Conservation (phyloP, 2,329 filamentous ascomycete species). For the Alternaria solani region DNA sequence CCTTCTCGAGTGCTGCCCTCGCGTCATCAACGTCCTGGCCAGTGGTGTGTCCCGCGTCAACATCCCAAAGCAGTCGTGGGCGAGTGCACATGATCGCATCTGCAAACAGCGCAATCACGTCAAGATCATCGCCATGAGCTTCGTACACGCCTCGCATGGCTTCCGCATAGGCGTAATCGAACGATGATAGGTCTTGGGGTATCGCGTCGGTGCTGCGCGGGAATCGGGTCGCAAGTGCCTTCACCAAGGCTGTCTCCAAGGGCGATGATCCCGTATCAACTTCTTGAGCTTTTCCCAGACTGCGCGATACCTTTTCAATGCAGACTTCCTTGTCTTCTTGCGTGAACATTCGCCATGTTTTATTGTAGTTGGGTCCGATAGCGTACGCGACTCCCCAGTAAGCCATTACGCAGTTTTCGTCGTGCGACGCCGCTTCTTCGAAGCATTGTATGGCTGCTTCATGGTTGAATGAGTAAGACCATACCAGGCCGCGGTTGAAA, state of each 20-base stretch:
- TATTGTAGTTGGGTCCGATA: constrained; percentile 77
- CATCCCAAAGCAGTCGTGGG: constrained; percentile 68
- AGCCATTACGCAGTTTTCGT: constrained; percentile 60
- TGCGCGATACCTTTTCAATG: constrained; percentile 64
- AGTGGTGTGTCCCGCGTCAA: constrained; percentile 62
- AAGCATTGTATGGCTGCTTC: constrained; percentile 71
- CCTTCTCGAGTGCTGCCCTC: not conserved
- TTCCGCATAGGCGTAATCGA: constrained; percentile 64
- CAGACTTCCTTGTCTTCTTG: constrained; percentile 55
- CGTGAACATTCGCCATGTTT: constrained; percentile 73
- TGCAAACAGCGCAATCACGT: constrained; percentile 67
- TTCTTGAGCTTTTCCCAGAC: not conserved
- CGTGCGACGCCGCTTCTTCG: constrained; percentile 60
- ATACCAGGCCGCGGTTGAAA: constrained; percentile 73
- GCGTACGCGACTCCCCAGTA: constrained; percentile 67
- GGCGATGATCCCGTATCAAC: not conserved
- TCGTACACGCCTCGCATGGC: constrained; percentile 64
- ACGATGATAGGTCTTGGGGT: not conserved
- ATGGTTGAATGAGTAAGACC: constrained; percentile 77
- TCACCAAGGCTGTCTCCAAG: not conserved
- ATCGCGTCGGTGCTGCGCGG: not conserved
- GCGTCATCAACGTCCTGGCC: not conserved
- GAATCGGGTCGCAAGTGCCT: not conserved
- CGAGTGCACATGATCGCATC: constrained; percentile 69
- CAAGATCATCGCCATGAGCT: constrained; percentile 61